Conservation (phyloP, 179 eudicot genomes). For the Gypsophila paniculata region DNA sequence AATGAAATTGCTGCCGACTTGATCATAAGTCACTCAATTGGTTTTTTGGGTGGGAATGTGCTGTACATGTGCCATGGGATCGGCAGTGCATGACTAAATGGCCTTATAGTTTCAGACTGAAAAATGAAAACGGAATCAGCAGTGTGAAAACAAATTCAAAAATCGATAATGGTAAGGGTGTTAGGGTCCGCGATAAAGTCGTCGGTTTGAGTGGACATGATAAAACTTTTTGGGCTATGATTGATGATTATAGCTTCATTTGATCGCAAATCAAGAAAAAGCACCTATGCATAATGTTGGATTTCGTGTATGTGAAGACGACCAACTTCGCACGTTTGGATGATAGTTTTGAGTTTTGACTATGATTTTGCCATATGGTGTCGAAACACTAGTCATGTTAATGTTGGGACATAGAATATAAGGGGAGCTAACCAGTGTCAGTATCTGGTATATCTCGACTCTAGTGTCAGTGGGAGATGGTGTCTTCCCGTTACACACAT, state of each 20-base stretch:
- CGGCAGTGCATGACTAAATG: too few relatives aligned
- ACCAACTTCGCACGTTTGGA: neutral
- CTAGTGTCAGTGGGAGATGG: slow-evolving; percentile 5
- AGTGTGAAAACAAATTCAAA: too few relatives aligned
- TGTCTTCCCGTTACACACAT: neutral
- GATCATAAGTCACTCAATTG: neutral
- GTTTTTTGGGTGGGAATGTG: too few relatives aligned
- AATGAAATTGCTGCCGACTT: neutral
- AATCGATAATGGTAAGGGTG: too few relatives aligned
- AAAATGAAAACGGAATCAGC: too few relatives aligned
- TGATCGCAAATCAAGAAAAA: neutral
- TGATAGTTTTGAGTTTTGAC: neutral
- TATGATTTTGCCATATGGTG: neutral
- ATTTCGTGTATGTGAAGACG: neutral
- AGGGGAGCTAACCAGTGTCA: neutral
- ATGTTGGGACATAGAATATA: neutral
- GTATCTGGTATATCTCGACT: neutral
- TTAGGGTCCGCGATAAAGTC: neutral
- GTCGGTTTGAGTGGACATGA: neutral
- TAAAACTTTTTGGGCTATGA: neutral
- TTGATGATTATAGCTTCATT: neutral
- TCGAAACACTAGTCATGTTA: slow-evolving; percentile 4
- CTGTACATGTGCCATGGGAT: too few relatives aligned
- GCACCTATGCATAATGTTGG: neutral
- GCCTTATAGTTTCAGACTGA: too few relatives aligned